Base-by-base conservation (phyloP, 1,139 yeast genomes). In the Candida sojae region DNA sequence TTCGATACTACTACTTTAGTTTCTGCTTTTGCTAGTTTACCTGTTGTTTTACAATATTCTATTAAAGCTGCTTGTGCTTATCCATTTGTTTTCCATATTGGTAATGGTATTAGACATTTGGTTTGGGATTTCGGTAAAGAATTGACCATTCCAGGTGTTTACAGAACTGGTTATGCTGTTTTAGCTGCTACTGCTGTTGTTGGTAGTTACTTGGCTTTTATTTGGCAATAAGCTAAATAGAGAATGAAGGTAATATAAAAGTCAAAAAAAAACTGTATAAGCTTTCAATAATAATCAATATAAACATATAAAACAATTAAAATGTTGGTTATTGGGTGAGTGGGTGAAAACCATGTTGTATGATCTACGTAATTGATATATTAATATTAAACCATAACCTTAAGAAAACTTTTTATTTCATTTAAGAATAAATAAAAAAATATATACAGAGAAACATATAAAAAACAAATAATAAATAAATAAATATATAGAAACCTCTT, bases 101-200 rank as follows among this genome's bases (percentile, higher is more conserved):
- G 77, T 67, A 91, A 92, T 68, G 97, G 98, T 60, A 55, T 92
- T 54, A 88, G 99, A 80, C 99, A 93, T 69, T 75, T 92, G 71
- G 64, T 89, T 50, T 93, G 98, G 98, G 98, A 93, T 68, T 67
- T 83, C 48, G 96, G 96, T 64, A 77, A 73, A 58, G 89, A 86
- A 68, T 80, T 92, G 67, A 79, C 91, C 54, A 62, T 88, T 57
- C 82, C 85, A 66, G 97, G 96, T 58, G 97, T 95, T 53, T 88
- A 88, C 81, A 82, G 88, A 73, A 91, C 97, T 43, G 98, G 97
- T 55, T 90, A 90, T 70, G 73, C 81, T 46, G 96, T 91, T 29
- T 68, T 91, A 54, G 97, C 84, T 34, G 73, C 82, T 58, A 75
- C 96, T 44, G 87, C 86, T 29, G 59, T 86, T 46, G 62, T 84